Evolutionary conservation across 139 green algal genomes (phyloP).

Genomic region (Zygnema cylindricum): DNA sequence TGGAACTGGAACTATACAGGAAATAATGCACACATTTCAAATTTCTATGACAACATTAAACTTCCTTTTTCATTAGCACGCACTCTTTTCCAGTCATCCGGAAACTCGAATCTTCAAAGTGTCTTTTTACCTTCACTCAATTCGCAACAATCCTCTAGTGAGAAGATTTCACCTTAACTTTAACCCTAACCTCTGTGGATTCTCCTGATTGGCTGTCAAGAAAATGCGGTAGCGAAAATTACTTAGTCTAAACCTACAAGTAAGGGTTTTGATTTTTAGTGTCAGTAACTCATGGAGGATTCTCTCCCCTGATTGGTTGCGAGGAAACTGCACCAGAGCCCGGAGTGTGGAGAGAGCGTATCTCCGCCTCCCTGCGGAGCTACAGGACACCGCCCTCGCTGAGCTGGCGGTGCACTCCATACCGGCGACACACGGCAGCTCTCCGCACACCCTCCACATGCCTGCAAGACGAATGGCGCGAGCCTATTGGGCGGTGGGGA

Average conservation of each 20-base stretch:
- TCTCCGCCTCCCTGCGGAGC: constrained; percentile 4
- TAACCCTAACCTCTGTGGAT: too few relatives aligned
- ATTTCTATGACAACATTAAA: too few relatives aligned
- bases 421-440: constrained; percentile 2
- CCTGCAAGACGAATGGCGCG: constrained; percentile 46
- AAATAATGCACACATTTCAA: too few relatives aligned
- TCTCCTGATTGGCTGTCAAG: too few relatives aligned
- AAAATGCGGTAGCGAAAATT: too few relatives aligned
- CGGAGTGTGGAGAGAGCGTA: background rate
- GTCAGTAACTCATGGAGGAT: background rate
- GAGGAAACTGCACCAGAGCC: background rate
- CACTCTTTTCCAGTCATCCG: too few relatives aligned
- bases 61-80: too few relatives aligned
- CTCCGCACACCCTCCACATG: constrained; percentile 22
- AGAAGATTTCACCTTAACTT: too few relatives aligned
- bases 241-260: background rate
- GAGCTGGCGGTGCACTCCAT: constrained; percentile 46
- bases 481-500: constrained; percentile 2
- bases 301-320: background rate
- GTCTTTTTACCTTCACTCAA: too few relatives aligned
- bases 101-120: too few relatives aligned
- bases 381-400: constrained; percentile 12
- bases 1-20: too few relatives aligned
- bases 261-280: background rate
- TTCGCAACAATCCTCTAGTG: too few relatives aligned